Conservation (phyloP, 192 early-diverging fungal genomes). For the Podila horticola region DNA sequence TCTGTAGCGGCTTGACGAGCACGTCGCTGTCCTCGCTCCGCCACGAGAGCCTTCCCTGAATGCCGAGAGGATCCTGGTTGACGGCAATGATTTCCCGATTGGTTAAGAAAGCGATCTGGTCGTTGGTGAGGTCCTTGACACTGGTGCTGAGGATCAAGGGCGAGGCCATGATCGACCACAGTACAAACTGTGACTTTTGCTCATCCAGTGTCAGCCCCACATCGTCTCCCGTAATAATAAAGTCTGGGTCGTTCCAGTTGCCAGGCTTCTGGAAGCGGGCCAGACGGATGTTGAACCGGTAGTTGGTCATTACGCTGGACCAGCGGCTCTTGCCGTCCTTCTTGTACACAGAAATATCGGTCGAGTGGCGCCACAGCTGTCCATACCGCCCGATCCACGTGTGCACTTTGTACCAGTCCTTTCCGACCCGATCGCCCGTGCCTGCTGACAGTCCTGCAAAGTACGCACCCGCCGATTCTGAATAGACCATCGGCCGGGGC, state of each 20-base stretch:
- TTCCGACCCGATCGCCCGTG: slow-evolving; percentile 31
- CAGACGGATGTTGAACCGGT: slow-evolving; percentile 54
- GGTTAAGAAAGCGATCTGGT: slow-evolving; percentile 49
- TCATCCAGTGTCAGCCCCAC: slow-evolving; percentile 45
- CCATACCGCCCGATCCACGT: slow-evolving; percentile 53
- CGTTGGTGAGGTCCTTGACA: slow-evolving; percentile 41
- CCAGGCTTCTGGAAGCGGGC: slow-evolving; percentile 49
- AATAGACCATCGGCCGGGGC: slow-evolving; percentile 42
- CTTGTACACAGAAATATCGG: slow-evolving; percentile 42
- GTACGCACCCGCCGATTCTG: slow-evolving; percentile 54
- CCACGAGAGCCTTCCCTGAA: slow-evolving; percentile 34
- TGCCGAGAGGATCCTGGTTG: slow-evolving; percentile 68
- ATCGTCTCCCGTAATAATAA: slow-evolving; percentile 57
- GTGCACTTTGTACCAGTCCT: slow-evolving; percentile 54
- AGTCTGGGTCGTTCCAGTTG: slow-evolving; percentile 53
- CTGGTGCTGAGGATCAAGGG: slow-evolving; percentile 70
- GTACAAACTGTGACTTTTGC: slow-evolving; percentile 60
- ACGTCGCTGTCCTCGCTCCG: slow-evolving; percentile 21
- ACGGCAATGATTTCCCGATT: slow-evolving; percentile 66
- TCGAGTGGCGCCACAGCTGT: slow-evolving; percentile 54
- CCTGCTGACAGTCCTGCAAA: slow-evolving; percentile 48
- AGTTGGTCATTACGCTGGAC: slow-evolving; percentile 47
- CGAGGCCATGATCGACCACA: slow-evolving; percentile 68
- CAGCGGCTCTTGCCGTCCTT: slow-evolving; percentile 41
- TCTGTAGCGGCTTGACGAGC: slow-evolving; percentile 26